These are phyloP conservation scores for Hyphopichia buzzinii DNA, from an alignment of 1,139 yeast genomes.

Conservation along the genomic window DNA sequence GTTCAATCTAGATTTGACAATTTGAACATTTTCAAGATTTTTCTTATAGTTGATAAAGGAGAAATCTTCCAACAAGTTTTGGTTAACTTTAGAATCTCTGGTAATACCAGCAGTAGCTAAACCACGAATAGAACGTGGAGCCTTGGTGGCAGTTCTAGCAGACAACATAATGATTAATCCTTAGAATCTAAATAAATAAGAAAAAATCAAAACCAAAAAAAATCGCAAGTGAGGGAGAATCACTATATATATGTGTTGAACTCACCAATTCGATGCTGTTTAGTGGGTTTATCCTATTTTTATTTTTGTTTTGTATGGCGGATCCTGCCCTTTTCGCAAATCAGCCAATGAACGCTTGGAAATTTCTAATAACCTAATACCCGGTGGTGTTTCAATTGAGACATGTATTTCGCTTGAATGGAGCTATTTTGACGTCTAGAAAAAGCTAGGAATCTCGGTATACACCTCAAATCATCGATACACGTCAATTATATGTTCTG, in stretches of 20 bases:
- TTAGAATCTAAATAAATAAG: not conserved
- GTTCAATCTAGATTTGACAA: constrained; percentile 81
- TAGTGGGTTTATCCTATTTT: not conserved
- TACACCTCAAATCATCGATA: too few relatives aligned
- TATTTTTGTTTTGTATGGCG: constrained; percentile 1
- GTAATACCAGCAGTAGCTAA: constrained; percentile 75
- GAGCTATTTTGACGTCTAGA: too few relatives aligned
- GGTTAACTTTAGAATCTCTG: constrained; percentile 89
- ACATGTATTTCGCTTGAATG: too few relatives aligned
- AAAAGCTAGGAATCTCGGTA: too few relatives aligned
- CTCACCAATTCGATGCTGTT: not conserved
- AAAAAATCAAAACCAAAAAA: constrained; percentile 3
- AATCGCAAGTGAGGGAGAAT: not conserved
- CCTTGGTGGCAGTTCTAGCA: constrained; percentile 35
- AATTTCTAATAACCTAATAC: constrained; percentile 15
- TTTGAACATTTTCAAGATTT: constrained; percentile 78
- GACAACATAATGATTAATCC: constrained; percentile 34
- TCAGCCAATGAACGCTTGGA: constrained; percentile 16
- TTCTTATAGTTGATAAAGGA: constrained; percentile 79
- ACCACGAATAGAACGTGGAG: constrained; percentile 54
- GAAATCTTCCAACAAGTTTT: constrained; percentile 85
- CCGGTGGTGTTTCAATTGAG: constrained; percentile 7
- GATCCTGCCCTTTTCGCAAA: not conserved
- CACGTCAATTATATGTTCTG: too few relatives aligned
- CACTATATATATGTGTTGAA: constrained; percentile 1